Base-by-base conservation (phyloP, 306 rosid species). In the Luffa aegyptiaca region DNA sequence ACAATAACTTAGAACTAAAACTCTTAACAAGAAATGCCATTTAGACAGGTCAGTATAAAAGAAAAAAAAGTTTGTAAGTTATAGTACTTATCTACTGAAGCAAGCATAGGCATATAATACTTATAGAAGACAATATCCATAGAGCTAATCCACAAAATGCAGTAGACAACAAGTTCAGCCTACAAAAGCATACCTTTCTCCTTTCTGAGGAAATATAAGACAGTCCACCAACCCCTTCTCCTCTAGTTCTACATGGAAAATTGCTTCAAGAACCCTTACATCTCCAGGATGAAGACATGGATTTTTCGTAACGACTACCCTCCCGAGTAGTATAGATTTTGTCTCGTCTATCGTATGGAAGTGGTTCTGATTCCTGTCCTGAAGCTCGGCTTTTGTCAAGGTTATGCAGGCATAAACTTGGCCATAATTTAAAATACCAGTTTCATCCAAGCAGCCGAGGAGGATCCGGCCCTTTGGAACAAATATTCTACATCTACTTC, bases 251-350 rank as follows among this genome's bases (percentile, higher is more conserved):
- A 73, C 88, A 17, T 77, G 78, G 82, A 88, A 92, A 84, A 93
- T 51, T 55, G 98, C 98, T 82, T 93, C 95, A 75, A 93, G 95
- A 80, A 95, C 93, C 86, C 98, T 88, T 69, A 95, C 55, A 42
- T 95, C 97, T 48, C 98, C 98, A 1, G 98, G 98, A 87, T 93
- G 97, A 84, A 95, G 98, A 84, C 98, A 95, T 56, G 98, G 97
- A 74, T 92, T 95, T 83, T 89, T 94, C 14, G 97, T 92, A 69
- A 94, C 97, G 52, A 91, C 87, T 77, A 94, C 97, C 84, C 85
- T 92, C 79, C 98, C 98, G 14, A 85, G 80, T 83, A 94, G 35
- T 33, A 86, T 82, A 13, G 86, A 78, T 14, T 96, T 90, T 72
- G 68, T 74, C 76, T 90, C 97, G 51, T 86, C 93, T 82, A 90